Evolutionary conservation across 768 basidiomycete genomes (phyloP), one percentile per base, ranked within the genome.

Genomic region (Calocybe indica): DNA sequence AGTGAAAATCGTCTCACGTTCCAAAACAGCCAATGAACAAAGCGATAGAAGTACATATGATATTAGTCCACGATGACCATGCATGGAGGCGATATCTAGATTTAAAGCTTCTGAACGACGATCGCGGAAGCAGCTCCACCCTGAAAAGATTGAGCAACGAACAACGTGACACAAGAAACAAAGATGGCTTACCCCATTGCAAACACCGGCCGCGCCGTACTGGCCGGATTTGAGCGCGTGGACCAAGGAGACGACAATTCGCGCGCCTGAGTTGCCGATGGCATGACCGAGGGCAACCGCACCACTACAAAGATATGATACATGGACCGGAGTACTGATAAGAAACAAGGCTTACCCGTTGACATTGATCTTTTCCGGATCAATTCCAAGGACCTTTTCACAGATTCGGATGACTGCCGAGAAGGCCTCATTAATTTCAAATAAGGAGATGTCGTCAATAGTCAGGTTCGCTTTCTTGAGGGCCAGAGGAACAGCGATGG

Each of bases 371-470:
- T 93, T 97, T 45, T 82, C 78, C 30, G 88, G 79, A 65, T 92
- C 86, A 53, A 99, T 76, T 47, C 75, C 74, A 53, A 95, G 77
- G 13, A 91, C 75, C 70, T 97, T 88, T 71, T 96, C 92, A 2
- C 88, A 88, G 45, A 95, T 86, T 43, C 86, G 79, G 55, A 90
- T 86, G 55, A 98, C 95, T 40, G 88, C 88, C 1, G 92, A 93
- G 78, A 97, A 99, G 28, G 95, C 95, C 67, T 99, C 95, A 65
- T 99, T 99, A 65, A 98, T 80, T 67, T 99, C 96, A 63, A 92
- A 99, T 42, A 87, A 76, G 39, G 92, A 76, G 54, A 99, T 91
- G 58, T 99, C 92, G 38, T 87, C 74, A 41, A 82, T 61, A 13
- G 82, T 80, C 48, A 98, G 73, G 56, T 88, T 88, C 14, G 95